Conservation (phyloP, 306 rosid genomes). For the Quercus gilva region DNA sequence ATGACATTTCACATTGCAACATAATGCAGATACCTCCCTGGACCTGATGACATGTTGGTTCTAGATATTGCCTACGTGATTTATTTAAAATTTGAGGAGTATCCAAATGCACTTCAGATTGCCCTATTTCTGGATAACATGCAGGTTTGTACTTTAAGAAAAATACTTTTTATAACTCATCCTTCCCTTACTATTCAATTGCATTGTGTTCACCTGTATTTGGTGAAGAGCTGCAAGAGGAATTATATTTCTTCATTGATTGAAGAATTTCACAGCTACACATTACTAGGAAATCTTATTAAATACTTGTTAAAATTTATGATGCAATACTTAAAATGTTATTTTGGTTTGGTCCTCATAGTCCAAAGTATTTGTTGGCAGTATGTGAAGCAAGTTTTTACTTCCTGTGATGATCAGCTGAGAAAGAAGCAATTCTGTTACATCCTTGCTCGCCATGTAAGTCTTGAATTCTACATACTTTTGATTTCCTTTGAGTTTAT, state of each 20-base stretch:
- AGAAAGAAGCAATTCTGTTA: slow-evolving; percentile 87
- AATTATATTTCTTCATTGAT: not conserved
- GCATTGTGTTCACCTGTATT: slow-evolving; percentile 27
- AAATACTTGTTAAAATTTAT: not conserved
- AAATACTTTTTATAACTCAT: slow-evolving; percentile 18
- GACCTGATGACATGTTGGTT: slow-evolving; percentile 89
- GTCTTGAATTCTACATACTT: slow-evolving; percentile 18
- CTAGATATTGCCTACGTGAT: slow-evolving; percentile 80
- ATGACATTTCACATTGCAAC: not conserved
- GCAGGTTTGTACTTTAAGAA: slow-evolving; percentile 50
- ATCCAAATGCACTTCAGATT: slow-evolving; percentile 85
- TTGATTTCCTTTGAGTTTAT: not conserved
- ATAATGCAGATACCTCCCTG: slow-evolving; percentile 81
- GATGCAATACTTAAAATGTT: slow-evolving; percentile 6
- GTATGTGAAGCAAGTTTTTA: slow-evolving; percentile 71
- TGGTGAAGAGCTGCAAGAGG: not conserved
- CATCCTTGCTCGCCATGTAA: slow-evolving; percentile 91
- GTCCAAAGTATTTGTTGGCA: slow-evolving; percentile 39
- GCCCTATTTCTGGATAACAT: slow-evolving; percentile 78
- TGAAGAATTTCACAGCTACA: slow-evolving; percentile 6
- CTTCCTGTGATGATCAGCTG: slow-evolving; percentile 62
- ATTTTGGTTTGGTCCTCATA: slow-evolving; percentile 32
- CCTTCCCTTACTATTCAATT: not conserved
- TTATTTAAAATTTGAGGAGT: slow-evolving; percentile 80
- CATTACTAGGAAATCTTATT: too few species aligned